Evolutionary conservation across 2,329 filamentous ascomycete species (phyloP), one percentile per base, ranked within the genome.

Genomic region (Truncatella angustata): DNA sequence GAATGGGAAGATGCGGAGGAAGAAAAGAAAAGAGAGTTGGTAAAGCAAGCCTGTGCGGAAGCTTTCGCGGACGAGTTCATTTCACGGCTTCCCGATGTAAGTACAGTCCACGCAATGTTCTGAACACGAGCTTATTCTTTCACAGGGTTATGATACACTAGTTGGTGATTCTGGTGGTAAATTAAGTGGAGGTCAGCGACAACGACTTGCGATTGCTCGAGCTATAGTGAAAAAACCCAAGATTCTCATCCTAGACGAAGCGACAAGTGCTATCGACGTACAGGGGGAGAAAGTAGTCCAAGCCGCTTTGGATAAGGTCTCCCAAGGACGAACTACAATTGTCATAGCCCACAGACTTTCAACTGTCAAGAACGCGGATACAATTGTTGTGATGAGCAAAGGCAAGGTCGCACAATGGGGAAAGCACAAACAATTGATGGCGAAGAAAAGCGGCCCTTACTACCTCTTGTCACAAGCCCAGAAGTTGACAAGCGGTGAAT

Each of bases 391-490:
- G 16, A 65, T 73, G 49, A 61, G 65, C 11, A 68, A 86, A 60
- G 90, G 91, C 2, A 73, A 79, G 47, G 80, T 91, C 0, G 78
- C 87, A 6, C 89, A 96, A 65, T 76, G 85, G 62, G 90, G 90
- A 0, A 91, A 81, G 0, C 91, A 96, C 57, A 82, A 90, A 10
- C 79, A 81, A 44, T 78, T 96, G 0, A 75, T 95, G 18, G 67
- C 73, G 1, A 71, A 77, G 18, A 73, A 82, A 5, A 75, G 74
- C 2, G 82, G 87, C 0, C 75, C 87, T 20, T 93, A 92, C 59
- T 79, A 77, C 49, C 76, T 78, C 3, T 77, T 92, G 5, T 87
- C 91, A 2, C 73, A 80, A 53, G 82, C 83, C 1, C 84, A 87
- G 56, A 71, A 78, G 32, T 68, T 86, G 5, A 76, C 75, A 0